A percentile compares a stretch with the other conserved stretches of the same genome.
These are phyloP conservation scores for Rhipidocladum racemiflorum DNA, from an alignment of 176 grass and related monocot genomes.

Conservation along the genomic window DNA sequence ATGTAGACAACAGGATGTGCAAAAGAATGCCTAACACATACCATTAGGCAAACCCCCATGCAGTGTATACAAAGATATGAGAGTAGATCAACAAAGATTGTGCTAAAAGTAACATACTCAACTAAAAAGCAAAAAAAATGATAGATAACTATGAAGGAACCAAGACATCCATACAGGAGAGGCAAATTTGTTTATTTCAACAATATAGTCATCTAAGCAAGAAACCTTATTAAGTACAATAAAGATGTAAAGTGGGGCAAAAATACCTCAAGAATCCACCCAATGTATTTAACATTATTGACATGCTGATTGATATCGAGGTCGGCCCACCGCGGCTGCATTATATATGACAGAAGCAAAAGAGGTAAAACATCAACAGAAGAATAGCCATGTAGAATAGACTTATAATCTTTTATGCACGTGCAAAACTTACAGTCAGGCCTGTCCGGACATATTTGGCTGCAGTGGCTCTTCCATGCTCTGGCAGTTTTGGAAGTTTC, in stretches of 20 bases:
- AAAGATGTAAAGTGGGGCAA: conserved; percentile 5
- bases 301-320: conserved; percentile 86
- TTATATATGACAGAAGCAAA: conserved; percentile 1
- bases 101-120: neutral
- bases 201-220: neutral
- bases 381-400: neutral
- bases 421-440: conserved; percentile 65
- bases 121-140: neutral
- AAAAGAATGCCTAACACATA: neutral
- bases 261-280: conserved; percentile 79
- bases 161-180: neutral
- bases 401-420: conserved; percentile 25
- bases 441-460: conserved; percentile 77
- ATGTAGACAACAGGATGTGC: neutral
- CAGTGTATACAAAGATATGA: neutral
- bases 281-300: conserved; percentile 89
- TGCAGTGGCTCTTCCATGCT: conserved; percentile 36
- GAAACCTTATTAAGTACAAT: neutral
- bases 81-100: neutral
- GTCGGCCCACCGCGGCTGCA: conserved; percentile 71
- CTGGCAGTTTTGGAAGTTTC: conserved; percentile 73
- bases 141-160: neutral
- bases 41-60: neutral
- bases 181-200: neutral
- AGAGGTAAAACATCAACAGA: neutral